Conservation (phyloP, 768 basidiomycete genomes). For the Termitomyces eurrhizus region DNA sequence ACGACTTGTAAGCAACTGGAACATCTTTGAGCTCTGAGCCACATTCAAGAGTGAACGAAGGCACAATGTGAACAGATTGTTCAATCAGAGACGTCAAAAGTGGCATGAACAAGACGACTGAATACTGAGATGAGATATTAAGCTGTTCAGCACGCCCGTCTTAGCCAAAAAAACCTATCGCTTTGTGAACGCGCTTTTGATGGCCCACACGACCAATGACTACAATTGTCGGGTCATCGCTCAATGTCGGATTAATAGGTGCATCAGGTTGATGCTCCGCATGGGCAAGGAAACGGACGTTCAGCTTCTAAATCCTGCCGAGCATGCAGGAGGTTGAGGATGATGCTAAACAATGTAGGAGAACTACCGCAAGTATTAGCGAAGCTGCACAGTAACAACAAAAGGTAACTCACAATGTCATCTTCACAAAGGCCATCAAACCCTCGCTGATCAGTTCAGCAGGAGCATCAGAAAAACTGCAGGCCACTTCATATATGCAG, state of each 20-base stretch:
- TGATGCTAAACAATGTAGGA: slow-evolving; percentile 43
- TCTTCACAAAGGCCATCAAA: slow-evolving; percentile 40
- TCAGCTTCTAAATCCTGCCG: slow-evolving; percentile 60
- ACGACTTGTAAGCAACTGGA: slow-evolving; percentile 94
- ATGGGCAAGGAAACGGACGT: slow-evolving; percentile 64
- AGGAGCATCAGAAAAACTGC: slow-evolving; percentile 40
- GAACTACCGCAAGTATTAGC: slow-evolving; percentile 29
- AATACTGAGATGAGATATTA: too few relatives aligned
- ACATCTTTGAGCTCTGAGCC: slow-evolving; percentile 68
- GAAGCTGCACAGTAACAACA: background rate
- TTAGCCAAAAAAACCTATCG: too few relatives aligned
- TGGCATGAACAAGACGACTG: background rate
- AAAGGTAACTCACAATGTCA: slow-evolving; percentile 37
- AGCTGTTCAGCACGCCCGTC: too few relatives aligned
- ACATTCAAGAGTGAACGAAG: slow-evolving; percentile 81
- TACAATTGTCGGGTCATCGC: slow-evolving; percentile 64
- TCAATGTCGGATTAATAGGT: slow-evolving; percentile 44
- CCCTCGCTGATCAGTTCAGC: slow-evolving; percentile 26
- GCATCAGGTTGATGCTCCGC: slow-evolving; percentile 61
- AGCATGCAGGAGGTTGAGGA: slow-evolving; percentile 54
- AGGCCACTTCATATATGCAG: slow-evolving; percentile 42
- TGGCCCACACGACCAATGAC: slow-evolving; percentile 73
- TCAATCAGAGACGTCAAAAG: slow-evolving; percentile 31
- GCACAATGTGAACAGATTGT: slow-evolving; percentile 49
- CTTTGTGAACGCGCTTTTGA: slow-evolving; percentile 77